phyloP scores from a whole-genome alignment of 352 stramenopile species.

The Aphanomyces euteiches region DNA sequence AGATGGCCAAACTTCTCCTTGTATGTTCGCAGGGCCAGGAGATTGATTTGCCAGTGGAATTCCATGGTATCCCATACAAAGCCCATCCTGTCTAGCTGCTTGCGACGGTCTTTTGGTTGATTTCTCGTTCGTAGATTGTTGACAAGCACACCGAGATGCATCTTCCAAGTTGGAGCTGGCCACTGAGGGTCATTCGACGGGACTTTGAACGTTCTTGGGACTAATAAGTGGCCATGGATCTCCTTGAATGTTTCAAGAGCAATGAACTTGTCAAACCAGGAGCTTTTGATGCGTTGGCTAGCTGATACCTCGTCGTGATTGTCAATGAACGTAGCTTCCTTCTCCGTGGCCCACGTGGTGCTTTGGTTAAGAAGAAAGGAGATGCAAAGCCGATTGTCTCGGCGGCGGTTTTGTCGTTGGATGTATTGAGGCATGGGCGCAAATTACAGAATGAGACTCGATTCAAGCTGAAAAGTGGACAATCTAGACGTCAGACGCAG shows the following conservation, averaged over 20 bases:
- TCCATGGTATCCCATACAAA: background rate
- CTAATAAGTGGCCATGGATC: conserved; percentile 6
- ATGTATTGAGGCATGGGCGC: too few species aligned
- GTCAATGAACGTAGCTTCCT: background rate
- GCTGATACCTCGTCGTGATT: too few species aligned
- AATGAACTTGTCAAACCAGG: background rate
- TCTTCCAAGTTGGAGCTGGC: background rate
- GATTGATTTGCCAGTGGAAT: background rate
- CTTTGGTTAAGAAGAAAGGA: background rate
- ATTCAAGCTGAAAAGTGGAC: too few species aligned
- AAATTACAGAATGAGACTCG: too few species aligned
- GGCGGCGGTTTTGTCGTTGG: too few species aligned
- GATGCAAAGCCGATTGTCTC: too few species aligned
- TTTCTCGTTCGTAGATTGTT: background rate
- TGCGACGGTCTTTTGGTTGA: too few species aligned
- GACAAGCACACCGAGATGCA: background rate
- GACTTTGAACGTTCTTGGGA: conserved; percentile 7
- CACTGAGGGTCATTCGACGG: background rate
- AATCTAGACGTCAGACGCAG: too few species aligned
- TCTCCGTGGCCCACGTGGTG: background rate
- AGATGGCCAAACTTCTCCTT: background rate
- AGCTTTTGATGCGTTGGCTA: too few species aligned
- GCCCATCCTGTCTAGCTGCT: background rate
- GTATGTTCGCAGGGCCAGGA: background rate
- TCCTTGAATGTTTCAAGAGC: background rate